phyloP scores from a whole-genome alignment of 2,329 filamentous ascomycete species.

The Epichloe scottii region DNA sequence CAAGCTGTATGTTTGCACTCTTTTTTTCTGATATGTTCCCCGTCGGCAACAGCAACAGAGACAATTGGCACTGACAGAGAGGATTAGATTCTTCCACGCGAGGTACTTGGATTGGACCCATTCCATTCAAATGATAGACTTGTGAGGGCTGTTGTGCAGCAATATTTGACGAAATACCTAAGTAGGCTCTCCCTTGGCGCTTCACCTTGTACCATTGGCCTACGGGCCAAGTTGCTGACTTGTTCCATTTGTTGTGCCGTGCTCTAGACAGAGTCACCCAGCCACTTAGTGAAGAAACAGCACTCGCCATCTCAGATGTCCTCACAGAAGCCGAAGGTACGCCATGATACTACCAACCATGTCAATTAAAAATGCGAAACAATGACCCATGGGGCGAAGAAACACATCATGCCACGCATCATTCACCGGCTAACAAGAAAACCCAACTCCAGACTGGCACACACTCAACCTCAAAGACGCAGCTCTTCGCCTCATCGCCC shows the following conservation, averaged over 20 bases:
- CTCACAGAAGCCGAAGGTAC: not conserved
- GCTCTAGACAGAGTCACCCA: not conserved
- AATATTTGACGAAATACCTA: not conserved
- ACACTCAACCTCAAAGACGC: not conserved
- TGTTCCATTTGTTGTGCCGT: not conserved
- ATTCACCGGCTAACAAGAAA: too few species aligned
- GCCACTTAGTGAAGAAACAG: not conserved
- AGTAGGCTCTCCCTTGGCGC: not conserved
- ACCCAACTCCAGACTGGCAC: conserved; percentile 1
- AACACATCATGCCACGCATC: too few species aligned
- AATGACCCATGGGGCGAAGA: not conserved
- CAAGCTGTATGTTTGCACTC: not conserved
- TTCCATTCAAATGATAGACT: not conserved
- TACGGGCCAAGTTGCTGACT: not conserved
- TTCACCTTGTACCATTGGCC: not conserved
- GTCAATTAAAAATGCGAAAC: not conserved
- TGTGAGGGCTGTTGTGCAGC: not conserved
- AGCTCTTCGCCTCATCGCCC: not conserved
- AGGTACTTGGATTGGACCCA: not conserved
- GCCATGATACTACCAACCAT: not conserved
- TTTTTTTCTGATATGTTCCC: not conserved
- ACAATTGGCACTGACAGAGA: not conserved
- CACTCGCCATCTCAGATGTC: not conserved
- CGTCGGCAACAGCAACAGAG: not conserved
- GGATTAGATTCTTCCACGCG: not conserved